Conservation (phyloP, 2,329 filamentous ascomycete species). For the Phaeophleospora eucalypticola region DNA sequence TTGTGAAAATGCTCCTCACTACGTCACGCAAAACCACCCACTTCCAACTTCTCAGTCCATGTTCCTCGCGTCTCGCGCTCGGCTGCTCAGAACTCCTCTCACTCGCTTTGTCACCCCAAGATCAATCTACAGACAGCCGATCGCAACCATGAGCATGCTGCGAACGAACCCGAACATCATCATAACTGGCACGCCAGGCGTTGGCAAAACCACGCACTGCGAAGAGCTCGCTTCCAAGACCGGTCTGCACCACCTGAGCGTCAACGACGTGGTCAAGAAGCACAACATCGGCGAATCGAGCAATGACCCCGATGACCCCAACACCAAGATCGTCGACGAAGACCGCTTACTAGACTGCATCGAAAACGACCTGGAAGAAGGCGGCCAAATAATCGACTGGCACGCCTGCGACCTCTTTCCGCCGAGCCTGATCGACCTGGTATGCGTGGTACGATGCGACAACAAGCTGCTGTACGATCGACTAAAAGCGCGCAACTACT, state of each 20-base stretch:
- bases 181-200: conserved; percentile 89
- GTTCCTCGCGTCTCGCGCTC: conserved; percentile 10
- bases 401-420: conserved; percentile 96
- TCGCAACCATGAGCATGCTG: conserved; percentile 30
- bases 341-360: conserved; percentile 87
- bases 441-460: conserved; percentile 82
- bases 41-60: conserved; percentile 3
- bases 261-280: conserved; percentile 91
- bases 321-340: conserved; percentile 92
- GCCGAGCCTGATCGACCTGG: conserved; percentile 87
- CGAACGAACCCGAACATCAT: conserved; percentile 74
- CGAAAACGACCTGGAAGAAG: conserved; percentile 71
- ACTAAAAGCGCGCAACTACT: conserved; percentile 71
- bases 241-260: conserved; percentile 74
- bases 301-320: conserved; percentile 66
- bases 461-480: conserved; percentile 81
- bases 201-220: conserved; percentile 91
- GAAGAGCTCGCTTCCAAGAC: conserved; percentile 73
- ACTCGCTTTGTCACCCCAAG: too few species aligned
- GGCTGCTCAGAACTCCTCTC: conserved; percentile 3
- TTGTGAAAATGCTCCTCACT: neutral
- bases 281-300: conserved; percentile 81
- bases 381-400: conserved; percentile 93
- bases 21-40: conserved; percentile 5
- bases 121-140: conserved; percentile 1